Conservation (phyloP, 1,284 basidiomycete species). For the Sporisorium iseilematis-ciliati region DNA sequence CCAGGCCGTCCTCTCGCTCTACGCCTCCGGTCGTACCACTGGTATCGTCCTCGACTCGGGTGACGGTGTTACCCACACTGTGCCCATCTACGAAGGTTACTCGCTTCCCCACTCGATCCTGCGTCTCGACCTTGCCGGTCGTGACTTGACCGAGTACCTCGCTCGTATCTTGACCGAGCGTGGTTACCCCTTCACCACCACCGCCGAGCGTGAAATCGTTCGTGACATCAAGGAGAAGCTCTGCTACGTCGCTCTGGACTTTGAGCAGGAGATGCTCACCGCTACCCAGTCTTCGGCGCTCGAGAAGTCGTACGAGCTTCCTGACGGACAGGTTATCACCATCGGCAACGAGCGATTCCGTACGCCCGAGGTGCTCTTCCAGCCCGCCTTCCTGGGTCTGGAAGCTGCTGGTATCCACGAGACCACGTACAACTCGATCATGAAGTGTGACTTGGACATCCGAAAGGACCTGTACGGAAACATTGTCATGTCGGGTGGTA, state of each 20-base stretch:
- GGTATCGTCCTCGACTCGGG: conserved; percentile 95
- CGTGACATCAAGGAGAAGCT: conserved; percentile 99
- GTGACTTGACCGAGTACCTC: conserved; percentile 90
- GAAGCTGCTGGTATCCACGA: conserved; percentile 96
- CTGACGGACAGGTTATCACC: conserved; percentile 96
- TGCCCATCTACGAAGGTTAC: conserved; percentile 96
- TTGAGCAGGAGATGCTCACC: conserved; percentile 94
- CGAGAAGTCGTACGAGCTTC: conserved; percentile 95
- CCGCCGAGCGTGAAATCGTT: conserved; percentile 94
- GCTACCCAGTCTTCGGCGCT: conserved; percentile 90
- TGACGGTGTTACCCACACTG: conserved; percentile 92
- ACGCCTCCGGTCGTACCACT: conserved; percentile 90
- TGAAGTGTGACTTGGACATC: conserved; percentile 78
- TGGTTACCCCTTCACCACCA: conserved; percentile 92
- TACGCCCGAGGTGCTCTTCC: conserved; percentile 96
- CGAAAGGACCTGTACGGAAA: conserved; percentile 89
- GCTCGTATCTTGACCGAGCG: conserved; percentile 94
- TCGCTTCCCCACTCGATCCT: conserved; percentile 93
- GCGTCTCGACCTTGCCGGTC: conserved; percentile 93
- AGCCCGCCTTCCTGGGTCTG: conserved; percentile 91
- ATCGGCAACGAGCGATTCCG: conserved; percentile 98
- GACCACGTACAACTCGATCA: conserved; percentile 89
- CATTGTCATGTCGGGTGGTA: conserved; percentile 94
- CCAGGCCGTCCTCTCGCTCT: conserved; percentile 91
- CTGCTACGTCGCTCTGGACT: conserved; percentile 96